phyloP scores from a whole-genome alignment of 163 green algal species.

The Volvox carteri region DNA sequence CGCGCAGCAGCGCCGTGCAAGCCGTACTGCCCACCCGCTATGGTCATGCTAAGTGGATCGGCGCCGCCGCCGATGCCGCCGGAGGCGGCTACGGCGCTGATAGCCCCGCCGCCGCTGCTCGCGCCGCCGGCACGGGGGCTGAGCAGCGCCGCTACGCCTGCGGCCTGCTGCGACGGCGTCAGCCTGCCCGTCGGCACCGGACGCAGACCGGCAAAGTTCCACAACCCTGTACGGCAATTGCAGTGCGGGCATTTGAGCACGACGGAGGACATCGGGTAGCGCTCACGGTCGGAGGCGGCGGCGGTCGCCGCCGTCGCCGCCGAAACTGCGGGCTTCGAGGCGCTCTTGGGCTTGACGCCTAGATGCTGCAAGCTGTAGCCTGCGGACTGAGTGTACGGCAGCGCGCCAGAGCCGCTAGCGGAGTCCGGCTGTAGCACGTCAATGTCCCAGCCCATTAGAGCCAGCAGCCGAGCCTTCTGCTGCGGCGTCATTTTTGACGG shows the following conservation, averaged over 20 bases:
- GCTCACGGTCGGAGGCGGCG: not conserved
- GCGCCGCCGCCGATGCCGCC: not conserved
- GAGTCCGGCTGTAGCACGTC: constrained; percentile 49
- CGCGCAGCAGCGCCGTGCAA: not conserved
- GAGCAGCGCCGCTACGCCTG: constrained; percentile 19
- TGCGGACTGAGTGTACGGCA: constrained; percentile 10
- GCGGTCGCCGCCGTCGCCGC: not conserved
- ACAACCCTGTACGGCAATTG: constrained; percentile 56
- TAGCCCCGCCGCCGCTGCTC: not conserved
- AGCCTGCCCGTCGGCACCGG: constrained; percentile 36
- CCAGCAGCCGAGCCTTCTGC: constrained; percentile 55
- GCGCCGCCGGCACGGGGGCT: not conserved
- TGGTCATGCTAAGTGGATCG: constrained; percentile 49
- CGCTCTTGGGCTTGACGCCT: constrained; percentile 7
- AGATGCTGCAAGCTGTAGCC: constrained; percentile 56
- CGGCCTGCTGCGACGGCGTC: not conserved
- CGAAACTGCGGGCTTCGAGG: not conserved
- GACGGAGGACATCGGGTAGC: constrained; percentile 39
- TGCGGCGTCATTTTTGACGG: constrained; percentile 34
- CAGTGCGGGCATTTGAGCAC: constrained; percentile 54
- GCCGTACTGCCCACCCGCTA: constrained; percentile 49
- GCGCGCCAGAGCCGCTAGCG: not conserved
- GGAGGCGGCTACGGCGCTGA: not conserved
- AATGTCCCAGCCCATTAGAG: constrained; percentile 53
- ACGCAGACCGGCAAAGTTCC: constrained; percentile 50